phyloP scores from a whole-genome alignment of 2,329 filamentous ascomycete genomes.

The Talaromyces funiculosus region DNA sequence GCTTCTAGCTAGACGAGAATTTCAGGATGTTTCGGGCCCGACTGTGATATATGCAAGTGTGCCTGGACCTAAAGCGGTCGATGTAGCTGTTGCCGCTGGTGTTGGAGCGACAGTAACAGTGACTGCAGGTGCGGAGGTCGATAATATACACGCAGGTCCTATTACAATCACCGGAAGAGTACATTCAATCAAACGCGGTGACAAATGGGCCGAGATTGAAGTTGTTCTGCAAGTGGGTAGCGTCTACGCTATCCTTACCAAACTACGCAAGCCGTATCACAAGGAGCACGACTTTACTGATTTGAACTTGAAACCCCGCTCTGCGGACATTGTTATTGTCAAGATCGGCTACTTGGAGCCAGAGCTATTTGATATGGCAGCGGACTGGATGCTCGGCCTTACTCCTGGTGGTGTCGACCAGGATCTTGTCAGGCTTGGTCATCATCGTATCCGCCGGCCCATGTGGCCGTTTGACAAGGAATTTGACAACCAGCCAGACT shows the following conservation, averaged over 20 bases:
- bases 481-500: constrained; percentile 30
- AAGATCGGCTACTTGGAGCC: constrained; percentile 55
- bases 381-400: constrained; percentile 51
- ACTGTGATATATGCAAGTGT: constrained; percentile 51
- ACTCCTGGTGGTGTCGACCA: constrained; percentile 53
- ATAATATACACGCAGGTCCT: constrained; percentile 45
- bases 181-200: constrained; percentile 48
- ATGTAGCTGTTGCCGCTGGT: constrained; percentile 40
- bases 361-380: constrained; percentile 50
- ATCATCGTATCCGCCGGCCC: constrained; percentile 45
- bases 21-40: constrained; percentile 33
- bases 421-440: constrained; percentile 45
- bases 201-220: constrained; percentile 44
- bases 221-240: constrained; percentile 48
- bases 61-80: constrained; percentile 43
- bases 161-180: constrained; percentile 49
- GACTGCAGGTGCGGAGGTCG: constrained; percentile 48
- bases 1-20: constrained; percentile 44
- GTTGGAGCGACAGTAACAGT: constrained; percentile 47
- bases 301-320: constrained; percentile 42
- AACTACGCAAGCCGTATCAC: constrained; percentile 51
- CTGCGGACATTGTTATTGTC: constrained; percentile 49
- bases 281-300: constrained; percentile 49
- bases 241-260: constrained; percentile 49
- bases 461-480: constrained; percentile 46